These are phyloP conservation scores for Cryptosporidium ryanae DNA, from an alignment of 169 alveolate species.

Conservation along the genomic window DNA sequence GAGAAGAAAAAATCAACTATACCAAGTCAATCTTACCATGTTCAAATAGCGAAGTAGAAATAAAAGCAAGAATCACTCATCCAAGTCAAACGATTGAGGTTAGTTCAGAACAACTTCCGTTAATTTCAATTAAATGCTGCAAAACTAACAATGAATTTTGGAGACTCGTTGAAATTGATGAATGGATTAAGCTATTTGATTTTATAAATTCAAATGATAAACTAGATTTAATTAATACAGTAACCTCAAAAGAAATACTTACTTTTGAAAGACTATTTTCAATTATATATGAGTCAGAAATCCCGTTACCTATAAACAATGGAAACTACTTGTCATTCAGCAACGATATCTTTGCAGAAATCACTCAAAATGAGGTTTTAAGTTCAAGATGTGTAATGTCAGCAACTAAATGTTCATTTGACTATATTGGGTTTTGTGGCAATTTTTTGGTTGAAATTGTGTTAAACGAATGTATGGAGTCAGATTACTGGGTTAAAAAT, in stretches of 20 bases:
- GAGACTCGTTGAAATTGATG: slow-evolving; percentile 57
- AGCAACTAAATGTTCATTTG: neutral
- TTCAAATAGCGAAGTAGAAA: neutral
- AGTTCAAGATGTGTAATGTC: neutral
- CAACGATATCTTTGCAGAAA: neutral
- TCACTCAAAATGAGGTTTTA: neutral
- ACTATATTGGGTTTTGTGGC: slow-evolving; percentile 36
- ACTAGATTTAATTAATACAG: neutral
- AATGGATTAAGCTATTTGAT: slow-evolving; percentile 31
- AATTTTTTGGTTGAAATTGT: slow-evolving; percentile 35
- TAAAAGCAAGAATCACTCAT: slow-evolving; percentile 20
- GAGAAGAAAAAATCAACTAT: slow-evolving; percentile 16
- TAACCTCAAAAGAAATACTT: neutral
- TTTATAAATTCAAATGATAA: neutral
- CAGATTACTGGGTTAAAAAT: slow-evolving; percentile 27
- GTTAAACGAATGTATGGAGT: slow-evolving; percentile 7
- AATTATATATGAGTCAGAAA: neutral
- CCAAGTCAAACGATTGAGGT: slow-evolving; percentile 44
- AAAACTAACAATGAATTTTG: neutral
- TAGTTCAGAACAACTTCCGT: neutral
- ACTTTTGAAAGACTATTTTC: slow-evolving; percentile 20
- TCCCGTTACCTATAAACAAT: neutral
- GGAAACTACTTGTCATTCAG: neutral
- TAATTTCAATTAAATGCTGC: slow-evolving; percentile 8
- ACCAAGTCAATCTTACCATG: neutral